Evolutionary conservation across 352 stramenopile genomes (phyloP), one percentile per base, ranked within the genome.

Genomic region (Phytophthora melonis): DNA sequence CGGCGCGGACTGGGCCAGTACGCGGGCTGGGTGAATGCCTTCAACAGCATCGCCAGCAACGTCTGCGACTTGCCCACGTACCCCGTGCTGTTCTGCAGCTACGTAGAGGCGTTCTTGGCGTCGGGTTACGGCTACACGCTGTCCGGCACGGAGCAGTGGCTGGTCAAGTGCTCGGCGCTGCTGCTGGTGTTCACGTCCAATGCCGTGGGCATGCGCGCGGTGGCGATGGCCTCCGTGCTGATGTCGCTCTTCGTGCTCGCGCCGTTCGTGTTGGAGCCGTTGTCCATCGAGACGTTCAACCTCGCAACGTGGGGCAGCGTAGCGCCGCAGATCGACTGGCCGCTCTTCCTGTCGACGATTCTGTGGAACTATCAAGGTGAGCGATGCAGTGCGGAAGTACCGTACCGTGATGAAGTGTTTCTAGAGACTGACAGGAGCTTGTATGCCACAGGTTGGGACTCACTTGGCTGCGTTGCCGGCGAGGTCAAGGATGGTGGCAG

Each of bases 341-440:
- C 87, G 23, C 58, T 94, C n/a, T 96, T 96, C 68, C 80, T 95
- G 30, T 94, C 87, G 3, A 94, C 88, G 1, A 94, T 95, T 64
- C 68, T 96, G 11, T 96, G 89, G 89, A 95, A 94, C 67, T 94
- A 94, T 57, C 89, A 96, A 86, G 89, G 89, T 81, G 53, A 1
- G 21, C 9, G n/a, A 25, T 16, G 16, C 41, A 18, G 8, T 43
- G 5, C 27, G 27, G 18, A 8, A 30, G 19, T 4, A 14, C 18
- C 39, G 21, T 45, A 25, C 23, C 23, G 13, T 53, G 52, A 19
- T 53, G 58, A n/a, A 13, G 9, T 30, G 25, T 47, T 18, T 4
- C 1, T 45, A 19, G 13, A 58, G 25, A 56, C 27, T 45, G 50
- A 54, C 36, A 7, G 19, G 9, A 13, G 11, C 39, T 50, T 58